Conservation (phyloP, 2,329 filamentous ascomycete genomes). For the Aspergillus quadrilineatus region DNA sequence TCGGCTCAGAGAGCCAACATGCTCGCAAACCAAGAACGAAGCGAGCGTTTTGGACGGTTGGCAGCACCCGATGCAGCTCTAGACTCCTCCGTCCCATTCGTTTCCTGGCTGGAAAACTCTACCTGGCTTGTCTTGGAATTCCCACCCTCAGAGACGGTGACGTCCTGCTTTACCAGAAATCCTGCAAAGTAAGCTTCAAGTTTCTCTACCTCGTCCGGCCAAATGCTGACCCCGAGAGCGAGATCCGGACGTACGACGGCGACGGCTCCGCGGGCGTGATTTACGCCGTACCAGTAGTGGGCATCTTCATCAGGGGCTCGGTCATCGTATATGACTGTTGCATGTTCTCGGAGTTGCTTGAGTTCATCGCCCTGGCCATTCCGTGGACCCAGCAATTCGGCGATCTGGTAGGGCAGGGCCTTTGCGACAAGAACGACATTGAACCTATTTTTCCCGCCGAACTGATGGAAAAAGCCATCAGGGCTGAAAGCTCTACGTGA, state of each 20-base stretch:
- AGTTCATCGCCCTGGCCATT: background rate
- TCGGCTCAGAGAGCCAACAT: too few species aligned
- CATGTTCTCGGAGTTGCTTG: background rate
- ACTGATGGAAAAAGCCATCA: background rate
- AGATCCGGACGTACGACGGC: background rate
- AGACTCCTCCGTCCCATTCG: background rate
- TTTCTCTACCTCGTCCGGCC: background rate
- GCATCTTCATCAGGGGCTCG: background rate
- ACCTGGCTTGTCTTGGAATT: background rate
- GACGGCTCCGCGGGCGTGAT: background rate
- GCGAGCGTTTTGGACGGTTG: background rate
- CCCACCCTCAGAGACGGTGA: background rate
- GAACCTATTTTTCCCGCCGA: background rate
- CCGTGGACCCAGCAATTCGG: background rate
- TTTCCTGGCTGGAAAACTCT: background rate
- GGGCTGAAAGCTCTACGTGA: background rate
- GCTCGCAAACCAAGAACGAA: background rate
- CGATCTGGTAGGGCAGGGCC: background rate
- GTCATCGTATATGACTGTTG: background rate
- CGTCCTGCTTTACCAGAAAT: background rate
- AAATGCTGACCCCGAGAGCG: background rate
- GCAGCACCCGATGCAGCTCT: background rate
- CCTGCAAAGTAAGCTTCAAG: background rate
- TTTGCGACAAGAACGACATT: constrained; percentile 5
- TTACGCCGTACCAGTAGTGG: constrained; percentile 4